Conservation (phyloP, 2,329 filamentous ascomycete genomes). For the Alternaria gaisen region DNA sequence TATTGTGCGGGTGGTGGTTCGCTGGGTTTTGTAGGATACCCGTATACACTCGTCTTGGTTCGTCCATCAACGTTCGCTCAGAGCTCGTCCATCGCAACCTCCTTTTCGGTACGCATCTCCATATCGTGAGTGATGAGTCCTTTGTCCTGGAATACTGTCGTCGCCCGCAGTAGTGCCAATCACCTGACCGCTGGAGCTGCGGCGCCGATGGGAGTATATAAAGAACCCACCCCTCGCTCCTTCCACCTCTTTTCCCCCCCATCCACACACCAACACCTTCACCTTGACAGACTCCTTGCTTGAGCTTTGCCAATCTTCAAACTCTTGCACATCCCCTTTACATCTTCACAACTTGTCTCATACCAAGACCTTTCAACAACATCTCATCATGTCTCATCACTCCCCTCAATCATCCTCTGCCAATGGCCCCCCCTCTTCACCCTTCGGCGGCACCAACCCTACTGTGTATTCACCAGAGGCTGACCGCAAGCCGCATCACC, state of each 20-base stretch:
- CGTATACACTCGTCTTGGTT: conserved; percentile 4
- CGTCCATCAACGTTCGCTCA: conserved; percentile 3
- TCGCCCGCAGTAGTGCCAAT: conserved; percentile 15
- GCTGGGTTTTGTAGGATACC: conserved; percentile 9
- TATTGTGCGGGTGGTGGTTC: conserved; percentile 3
- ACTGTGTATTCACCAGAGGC: conserved; percentile 41
- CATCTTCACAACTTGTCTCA: conserved; percentile 3
- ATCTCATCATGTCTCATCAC: conserved; percentile 37
- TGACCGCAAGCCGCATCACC: conserved; percentile 28
- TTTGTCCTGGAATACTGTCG: conserved; percentile 18
- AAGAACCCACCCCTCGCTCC: conserved; percentile 16
- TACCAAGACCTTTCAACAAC: not conserved
- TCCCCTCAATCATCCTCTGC: conserved; percentile 35
- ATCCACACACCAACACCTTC: conserved; percentile 7
- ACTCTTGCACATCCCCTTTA: conserved; percentile 27
- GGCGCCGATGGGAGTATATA: conserved; percentile 17
- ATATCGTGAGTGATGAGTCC: conserved; percentile 21
- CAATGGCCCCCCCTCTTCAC: conserved; percentile 35
- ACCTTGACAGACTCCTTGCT: conserved; percentile 23
- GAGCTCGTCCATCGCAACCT: conserved; percentile 10
- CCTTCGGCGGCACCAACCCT: conserved; percentile 39
- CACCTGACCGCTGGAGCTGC: conserved; percentile 14
- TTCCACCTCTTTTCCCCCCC: conserved; percentile 22
- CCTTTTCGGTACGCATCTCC: conserved; percentile 1
- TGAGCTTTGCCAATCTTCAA: conserved; percentile 26